A percentile compares a stretch with the other conserved stretches of the same genome.
Evolutionary conservation across 345 rosid species (phyloP).

Genomic region (Trapa incisa): DNA sequence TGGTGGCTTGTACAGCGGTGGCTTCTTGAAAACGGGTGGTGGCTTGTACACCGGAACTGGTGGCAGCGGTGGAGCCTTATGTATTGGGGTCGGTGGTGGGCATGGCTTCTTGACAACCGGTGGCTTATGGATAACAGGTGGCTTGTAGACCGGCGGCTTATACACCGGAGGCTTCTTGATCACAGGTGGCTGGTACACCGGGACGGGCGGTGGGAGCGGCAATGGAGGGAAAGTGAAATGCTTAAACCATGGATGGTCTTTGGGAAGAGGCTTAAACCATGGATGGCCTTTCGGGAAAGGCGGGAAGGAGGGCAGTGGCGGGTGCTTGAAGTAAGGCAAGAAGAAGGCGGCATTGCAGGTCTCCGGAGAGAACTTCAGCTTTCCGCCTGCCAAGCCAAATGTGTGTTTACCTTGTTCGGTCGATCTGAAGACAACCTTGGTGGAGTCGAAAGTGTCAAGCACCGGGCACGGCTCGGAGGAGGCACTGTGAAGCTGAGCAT

Average conservation of each 20-base stretch:
- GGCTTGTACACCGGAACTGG: too few relatives aligned
- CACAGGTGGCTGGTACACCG: background rate
- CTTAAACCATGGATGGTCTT: conserved; percentile 14
- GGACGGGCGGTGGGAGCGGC: conserved; percentile 12
- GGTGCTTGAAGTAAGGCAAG: conserved; percentile 35
- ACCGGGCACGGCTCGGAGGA: conserved; percentile 49
- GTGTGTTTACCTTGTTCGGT: conserved; percentile 28
- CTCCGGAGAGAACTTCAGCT: conserved; percentile 42
- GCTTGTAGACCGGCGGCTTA: conserved; percentile 2
- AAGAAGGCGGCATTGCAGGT: conserved; percentile 48
- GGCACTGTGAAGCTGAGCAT: conserved; percentile 73
- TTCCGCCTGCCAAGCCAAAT: conserved; percentile 38
- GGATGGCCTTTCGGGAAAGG: conserved; percentile 15
- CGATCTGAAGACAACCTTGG: conserved; percentile 41
- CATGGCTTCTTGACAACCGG: background rate
- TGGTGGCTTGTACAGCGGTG: background rate
- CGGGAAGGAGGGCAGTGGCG: conserved; percentile 8
- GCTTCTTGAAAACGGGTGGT: background rate
- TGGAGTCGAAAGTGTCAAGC: conserved; percentile 36
- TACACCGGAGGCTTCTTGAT: conserved; percentile 3
- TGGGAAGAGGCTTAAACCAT: conserved; percentile 17
- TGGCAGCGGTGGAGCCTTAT: background rate
- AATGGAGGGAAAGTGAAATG: conserved; percentile 11
- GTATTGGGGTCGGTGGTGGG: background rate
- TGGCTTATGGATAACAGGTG: background rate